Evolutionary conservation across 495 filamentous ascomycete genomes (phyloP).

Genomic region (Oleoguttula mirabilis): DNA sequence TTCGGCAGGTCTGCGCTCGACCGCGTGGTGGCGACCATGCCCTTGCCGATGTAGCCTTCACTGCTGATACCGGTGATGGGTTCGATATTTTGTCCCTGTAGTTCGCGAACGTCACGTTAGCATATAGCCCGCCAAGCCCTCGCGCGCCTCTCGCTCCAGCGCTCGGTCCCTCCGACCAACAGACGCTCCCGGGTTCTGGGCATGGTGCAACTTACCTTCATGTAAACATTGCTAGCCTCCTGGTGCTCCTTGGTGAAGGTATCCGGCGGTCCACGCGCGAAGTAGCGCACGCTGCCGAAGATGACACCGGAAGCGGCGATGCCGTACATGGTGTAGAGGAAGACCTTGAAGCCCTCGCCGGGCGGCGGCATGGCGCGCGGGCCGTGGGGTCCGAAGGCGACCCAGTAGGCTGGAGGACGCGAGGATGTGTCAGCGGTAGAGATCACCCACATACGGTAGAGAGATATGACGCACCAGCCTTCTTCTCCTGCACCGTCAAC

Average conservation of each 20-base stretch:
- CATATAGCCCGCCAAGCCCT: too few relatives aligned
- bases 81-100: slow-evolving; percentile 71
- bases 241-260: slow-evolving; percentile 96
- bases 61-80: slow-evolving; percentile 78
- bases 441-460: not conserved
- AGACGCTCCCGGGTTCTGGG: too few relatives aligned
- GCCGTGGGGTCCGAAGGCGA: slow-evolving; percentile 92
- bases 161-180: too few relatives aligned
- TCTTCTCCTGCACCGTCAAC: slow-evolving; percentile 92
- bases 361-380: slow-evolving; percentile 71
- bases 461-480: slow-evolving; percentile 66
- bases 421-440: not conserved
- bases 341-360: slow-evolving; percentile 65
- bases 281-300: slow-evolving; percentile 25
- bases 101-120: too few relatives aligned
- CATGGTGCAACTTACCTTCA: slow-evolving; percentile 50
- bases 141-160: too few relatives aligned
- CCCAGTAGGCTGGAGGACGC: slow-evolving; percentile 91
- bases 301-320: slow-evolving; percentile 21
- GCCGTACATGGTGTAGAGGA: slow-evolving; percentile 55
- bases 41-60: slow-evolving; percentile 67
- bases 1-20: too few relatives aligned
- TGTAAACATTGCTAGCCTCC: slow-evolving; percentile 80
- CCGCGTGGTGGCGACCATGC: too few relatives aligned
- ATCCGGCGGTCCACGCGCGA: slow-evolving; percentile 53